A percentile compares a stretch with the other conserved stretches of the same genome.
Evolutionary conservation across 2,329 filamentous ascomycete species (phyloP).

Genomic region (Cytospora chrysosperma): DNA sequence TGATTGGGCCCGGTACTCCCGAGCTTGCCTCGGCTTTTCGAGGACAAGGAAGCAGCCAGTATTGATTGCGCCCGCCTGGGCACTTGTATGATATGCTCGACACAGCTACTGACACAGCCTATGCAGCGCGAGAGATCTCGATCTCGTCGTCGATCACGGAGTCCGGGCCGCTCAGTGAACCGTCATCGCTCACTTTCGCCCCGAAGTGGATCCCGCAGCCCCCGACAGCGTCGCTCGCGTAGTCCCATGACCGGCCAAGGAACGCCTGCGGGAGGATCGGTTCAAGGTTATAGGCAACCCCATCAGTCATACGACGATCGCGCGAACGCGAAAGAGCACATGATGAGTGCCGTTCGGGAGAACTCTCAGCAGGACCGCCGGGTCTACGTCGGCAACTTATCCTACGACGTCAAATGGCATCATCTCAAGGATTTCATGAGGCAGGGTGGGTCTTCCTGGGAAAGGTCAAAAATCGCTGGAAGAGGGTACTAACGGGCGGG

Average conservation of each 20-base stretch:
- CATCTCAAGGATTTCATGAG: constrained; percentile 99
- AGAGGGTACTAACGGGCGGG: constrained; percentile 38
- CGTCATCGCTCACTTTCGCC: constrained; percentile 62
- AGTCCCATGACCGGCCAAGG: constrained; percentile 82
- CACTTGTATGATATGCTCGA: background rate
- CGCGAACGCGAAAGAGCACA: constrained; percentile 80
- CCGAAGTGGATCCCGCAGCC: constrained; percentile 25
- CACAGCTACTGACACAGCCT: constrained; percentile 34
- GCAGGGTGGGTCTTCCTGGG: constrained; percentile 70
- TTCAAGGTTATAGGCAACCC: constrained; percentile 62
- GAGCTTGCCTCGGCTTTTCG: constrained; percentile 1
- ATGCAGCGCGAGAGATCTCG: constrained; percentile 78
- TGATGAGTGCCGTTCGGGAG: constrained; percentile 93
- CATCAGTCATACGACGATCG: constrained; percentile 84
- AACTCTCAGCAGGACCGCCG: constrained; percentile 97
- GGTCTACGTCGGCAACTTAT: constrained; percentile 98
- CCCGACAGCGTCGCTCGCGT: constrained; percentile 75
- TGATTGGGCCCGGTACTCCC: background rate
- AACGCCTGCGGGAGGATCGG: constrained; percentile 67
- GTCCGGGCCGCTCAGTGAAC: constrained; percentile 68
- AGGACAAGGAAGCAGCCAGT: background rate
- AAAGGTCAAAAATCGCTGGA: constrained; percentile 27
- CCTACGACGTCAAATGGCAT: constrained; percentile 99
- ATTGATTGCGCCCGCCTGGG: background rate
- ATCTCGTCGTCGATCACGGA: constrained; percentile 81